phyloP scores from a whole-genome alignment of 1,284 basidiomycete species.

The Trametes sp. region DNA sequence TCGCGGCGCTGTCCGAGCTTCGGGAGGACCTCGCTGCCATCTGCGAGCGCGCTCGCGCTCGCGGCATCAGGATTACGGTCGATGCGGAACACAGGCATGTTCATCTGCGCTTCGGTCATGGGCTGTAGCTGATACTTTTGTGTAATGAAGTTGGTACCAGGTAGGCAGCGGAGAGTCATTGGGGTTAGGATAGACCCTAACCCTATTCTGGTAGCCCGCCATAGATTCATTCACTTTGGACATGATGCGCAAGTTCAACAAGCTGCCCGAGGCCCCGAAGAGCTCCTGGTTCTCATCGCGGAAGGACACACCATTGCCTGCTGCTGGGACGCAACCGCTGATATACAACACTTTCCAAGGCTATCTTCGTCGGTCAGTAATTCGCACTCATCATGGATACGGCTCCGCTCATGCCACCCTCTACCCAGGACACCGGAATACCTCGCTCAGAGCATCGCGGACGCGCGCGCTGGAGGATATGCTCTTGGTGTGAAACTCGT shows the following conservation, averaged over 20 bases:
- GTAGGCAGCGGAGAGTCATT: slow-evolving; percentile 32
- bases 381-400: not conserved
- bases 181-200: slow-evolving; percentile 19
- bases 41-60: slow-evolving; percentile 63
- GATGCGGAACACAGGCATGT: slow-evolving; percentile 83
- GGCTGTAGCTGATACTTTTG: not conserved
- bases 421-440: slow-evolving; percentile 69
- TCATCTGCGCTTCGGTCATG: not conserved
- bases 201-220: slow-evolving; percentile 61
- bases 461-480: slow-evolving; percentile 77
- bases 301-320: not conserved
- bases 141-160: slow-evolving; percentile 68
- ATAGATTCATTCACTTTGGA: slow-evolving; percentile 80
- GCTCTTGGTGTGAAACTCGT: slow-evolving; percentile 94
- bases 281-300: slow-evolving; percentile 28
- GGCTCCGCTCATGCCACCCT: not conserved
- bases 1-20: slow-evolving; percentile 67
- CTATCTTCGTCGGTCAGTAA: slow-evolving; percentile 75
- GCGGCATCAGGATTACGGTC: slow-evolving; percentile 72
- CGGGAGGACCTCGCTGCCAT: slow-evolving; percentile 62
- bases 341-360: slow-evolving; percentile 87
- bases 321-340: slow-evolving; percentile 58
- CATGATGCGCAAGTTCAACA: slow-evolving; percentile 82
- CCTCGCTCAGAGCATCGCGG: slow-evolving; percentile 70
- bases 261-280: slow-evolving; percentile 46